Evolutionary conservation across 78 protist genomes (phyloP).

Genomic region (Dictyostelium purpureum): DNA sequence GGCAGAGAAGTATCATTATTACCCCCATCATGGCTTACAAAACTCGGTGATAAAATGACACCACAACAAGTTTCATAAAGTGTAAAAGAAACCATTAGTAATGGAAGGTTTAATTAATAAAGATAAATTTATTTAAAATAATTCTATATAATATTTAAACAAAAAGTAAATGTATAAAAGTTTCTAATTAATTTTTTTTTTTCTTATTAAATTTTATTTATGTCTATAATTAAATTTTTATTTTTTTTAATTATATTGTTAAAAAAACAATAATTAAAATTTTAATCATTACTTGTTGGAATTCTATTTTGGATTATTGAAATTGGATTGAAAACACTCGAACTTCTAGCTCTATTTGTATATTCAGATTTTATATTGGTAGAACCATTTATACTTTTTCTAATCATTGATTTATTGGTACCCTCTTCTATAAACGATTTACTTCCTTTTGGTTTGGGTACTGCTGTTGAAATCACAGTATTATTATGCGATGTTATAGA

Average conservation of each 20-base stretch:
- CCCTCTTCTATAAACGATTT: not conserved
- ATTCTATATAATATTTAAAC: too few relatives aligned
- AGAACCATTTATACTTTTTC: not conserved
- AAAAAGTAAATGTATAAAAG: too few relatives aligned
- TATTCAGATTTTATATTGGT: not conserved
- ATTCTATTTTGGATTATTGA: not conserved
- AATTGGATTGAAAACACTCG: not conserved
- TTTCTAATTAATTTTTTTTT: too few relatives aligned
- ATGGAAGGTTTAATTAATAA: too few relatives aligned
- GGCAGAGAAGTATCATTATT: conserved; percentile 22
- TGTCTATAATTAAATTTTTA: too few relatives aligned
- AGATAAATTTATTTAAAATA: too few relatives aligned
- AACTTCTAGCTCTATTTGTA: not conserved
- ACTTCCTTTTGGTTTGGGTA: conserved; percentile 3
- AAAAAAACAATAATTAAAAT: not conserved
- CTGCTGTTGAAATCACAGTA: too few relatives aligned
- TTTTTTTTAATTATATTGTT: too few relatives aligned
- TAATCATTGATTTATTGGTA: not conserved
- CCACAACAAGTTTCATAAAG: conserved; percentile 48
- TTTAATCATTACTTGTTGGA: not conserved
- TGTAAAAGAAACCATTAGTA: not conserved
- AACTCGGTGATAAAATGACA: conserved; percentile 24
- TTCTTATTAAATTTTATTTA: too few relatives aligned
- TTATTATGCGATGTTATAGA: not conserved
- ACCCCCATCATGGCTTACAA: conserved; percentile 61